A percentile compares a stretch with the other conserved stretches of the same genome.
Evolutionary conservation across 2,329 filamentous ascomycete species (phyloP).

Genomic region (Cladosporium sp.): DNA sequence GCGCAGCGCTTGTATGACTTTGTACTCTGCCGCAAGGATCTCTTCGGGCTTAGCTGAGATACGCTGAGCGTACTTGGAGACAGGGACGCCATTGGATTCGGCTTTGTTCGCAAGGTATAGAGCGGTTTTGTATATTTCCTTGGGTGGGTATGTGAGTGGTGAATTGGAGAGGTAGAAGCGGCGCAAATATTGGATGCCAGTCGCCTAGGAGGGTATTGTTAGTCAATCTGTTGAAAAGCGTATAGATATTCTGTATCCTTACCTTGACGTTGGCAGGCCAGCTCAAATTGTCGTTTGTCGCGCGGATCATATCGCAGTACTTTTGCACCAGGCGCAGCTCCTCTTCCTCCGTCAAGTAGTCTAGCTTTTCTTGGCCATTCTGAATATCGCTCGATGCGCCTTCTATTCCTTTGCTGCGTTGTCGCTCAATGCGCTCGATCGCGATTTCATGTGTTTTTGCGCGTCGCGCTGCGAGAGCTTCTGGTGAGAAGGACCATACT

Average conservation of each 20-base stretch:
- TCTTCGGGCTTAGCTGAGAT: constrained; percentile 66
- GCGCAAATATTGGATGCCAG: constrained; percentile 82
- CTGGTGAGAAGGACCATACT: constrained; percentile 84
- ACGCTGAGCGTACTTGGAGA: constrained; percentile 53
- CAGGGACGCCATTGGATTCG: constrained; percentile 73
- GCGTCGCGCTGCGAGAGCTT: constrained; percentile 67
- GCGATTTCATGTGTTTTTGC: constrained; percentile 76
- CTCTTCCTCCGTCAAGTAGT: constrained; percentile 78
- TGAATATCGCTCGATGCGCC: constrained; percentile 23
- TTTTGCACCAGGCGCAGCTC: constrained; percentile 77
- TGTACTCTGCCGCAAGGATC: constrained; percentile 85
- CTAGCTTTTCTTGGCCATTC: constrained; percentile 50
- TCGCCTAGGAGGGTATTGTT: constrained; percentile 54
- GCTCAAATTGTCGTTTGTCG: constrained; percentile 55
- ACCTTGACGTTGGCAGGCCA: constrained; percentile 59
- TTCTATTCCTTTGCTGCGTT: constrained; percentile 15
- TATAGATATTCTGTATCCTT: constrained; percentile 18
- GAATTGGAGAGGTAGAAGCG: constrained; percentile 96
- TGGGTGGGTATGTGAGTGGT: constrained; percentile 91
- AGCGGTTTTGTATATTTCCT: constrained; percentile 81
- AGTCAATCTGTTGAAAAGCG: constrained; percentile 6
- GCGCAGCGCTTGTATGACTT: constrained; percentile 84
- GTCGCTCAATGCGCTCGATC: constrained; percentile 56
- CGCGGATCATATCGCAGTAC: constrained; percentile 56
- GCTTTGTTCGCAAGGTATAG: constrained; percentile 93